Conservation (phyloP, 192 early-diverging fungal genomes). For the Dimargaris cristalligena region DNA sequence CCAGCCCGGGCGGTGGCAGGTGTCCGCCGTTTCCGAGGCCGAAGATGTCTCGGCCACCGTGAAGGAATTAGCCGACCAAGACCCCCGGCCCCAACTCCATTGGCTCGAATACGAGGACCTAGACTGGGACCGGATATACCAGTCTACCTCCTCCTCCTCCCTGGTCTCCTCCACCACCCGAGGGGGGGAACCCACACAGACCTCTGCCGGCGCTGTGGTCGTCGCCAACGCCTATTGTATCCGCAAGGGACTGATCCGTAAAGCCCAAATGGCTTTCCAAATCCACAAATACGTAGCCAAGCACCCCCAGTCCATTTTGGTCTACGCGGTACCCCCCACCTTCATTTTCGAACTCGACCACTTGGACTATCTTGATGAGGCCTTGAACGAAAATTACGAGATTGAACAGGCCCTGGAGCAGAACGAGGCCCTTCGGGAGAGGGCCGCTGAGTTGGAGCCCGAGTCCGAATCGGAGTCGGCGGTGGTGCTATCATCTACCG, state of each 20-base stretch:
- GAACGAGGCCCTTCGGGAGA: conserved; percentile 18
- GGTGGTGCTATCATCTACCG: too few relatives aligned
- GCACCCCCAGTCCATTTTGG: conserved; percentile 33
- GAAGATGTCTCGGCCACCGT: background rate
- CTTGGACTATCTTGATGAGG: conserved; percentile 46
- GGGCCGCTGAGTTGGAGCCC: background rate
- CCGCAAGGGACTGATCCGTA: conserved; percentile 49
- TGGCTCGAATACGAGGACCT: conserved; percentile 53
- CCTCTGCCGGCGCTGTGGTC: too few relatives aligned
- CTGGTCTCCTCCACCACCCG: too few relatives aligned
- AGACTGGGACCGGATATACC: conserved; percentile 32
- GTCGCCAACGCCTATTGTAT: conserved; percentile 42
- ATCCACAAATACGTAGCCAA: conserved; percentile 37
- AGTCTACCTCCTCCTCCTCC: conserved; percentile 1
- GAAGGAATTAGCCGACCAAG: background rate
- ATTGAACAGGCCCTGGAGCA: conserved; percentile 33
- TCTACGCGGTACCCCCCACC: conserved; percentile 35
- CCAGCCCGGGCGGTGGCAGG: conserved; percentile 15
- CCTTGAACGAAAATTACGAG: conserved; percentile 47
- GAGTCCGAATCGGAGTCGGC: conserved; percentile 10
- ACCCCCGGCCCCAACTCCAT: conserved; percentile 12
- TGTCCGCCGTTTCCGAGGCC: background rate
- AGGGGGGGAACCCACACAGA: too few relatives aligned
- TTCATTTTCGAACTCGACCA: conserved; percentile 47
- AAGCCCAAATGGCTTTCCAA: conserved; percentile 45